Evolutionary conservation across 768 basidiomycete species (phyloP), one percentile per base, ranked within the genome.

Genomic region (Macrolepiota fuliginosa): DNA sequence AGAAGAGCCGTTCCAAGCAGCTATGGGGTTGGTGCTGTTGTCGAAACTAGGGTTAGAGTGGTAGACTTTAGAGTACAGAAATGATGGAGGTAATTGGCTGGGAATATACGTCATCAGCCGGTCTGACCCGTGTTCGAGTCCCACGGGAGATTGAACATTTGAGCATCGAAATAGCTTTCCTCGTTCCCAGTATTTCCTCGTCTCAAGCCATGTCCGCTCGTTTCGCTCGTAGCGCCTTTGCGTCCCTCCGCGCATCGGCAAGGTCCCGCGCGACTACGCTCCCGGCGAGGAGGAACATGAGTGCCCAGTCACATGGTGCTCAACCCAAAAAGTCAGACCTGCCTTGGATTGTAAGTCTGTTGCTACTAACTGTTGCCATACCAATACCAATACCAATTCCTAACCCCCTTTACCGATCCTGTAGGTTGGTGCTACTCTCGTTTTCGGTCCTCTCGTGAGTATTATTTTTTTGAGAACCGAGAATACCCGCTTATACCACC

Each of bases 21-120:
- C 81, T 9, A 81, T 83, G 79, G 79, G 79, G 22, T 68, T 82
- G 32, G 73, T 78, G 5, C 73, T 78, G 51, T 67, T 79, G 59
- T 75, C 77, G 15, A 72, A 73, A 56, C 71, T 77, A 55, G 80
- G 80, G 4, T 63, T 77, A 49, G 17, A 64, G 24, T 77, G 76
- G 75, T 69, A 63, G 54, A 36, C 40, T 50, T 61, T 19, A 63
- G 42, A 17, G 24, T 36, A 36, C n/a, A n/a, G n/a, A n/a, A 13
- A 29, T 27, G 39, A 36, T 61, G 17, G 45, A 55, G 67, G 22
- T 53, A 35, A 19, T 19, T 32, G 29, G 29, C 42, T 45, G 42
- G 42, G 42, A 47, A 57, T 24, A 49, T 58, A 64, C 52, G 54
- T 57, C 59, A 61, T 56, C 54, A 45, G 68, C 76, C 77, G 77